Evolutionary conservation across 2,329 filamentous ascomycete species (phyloP), one percentile per base, ranked within the genome.

Genomic region (Exophiala alcalophila): DNA sequence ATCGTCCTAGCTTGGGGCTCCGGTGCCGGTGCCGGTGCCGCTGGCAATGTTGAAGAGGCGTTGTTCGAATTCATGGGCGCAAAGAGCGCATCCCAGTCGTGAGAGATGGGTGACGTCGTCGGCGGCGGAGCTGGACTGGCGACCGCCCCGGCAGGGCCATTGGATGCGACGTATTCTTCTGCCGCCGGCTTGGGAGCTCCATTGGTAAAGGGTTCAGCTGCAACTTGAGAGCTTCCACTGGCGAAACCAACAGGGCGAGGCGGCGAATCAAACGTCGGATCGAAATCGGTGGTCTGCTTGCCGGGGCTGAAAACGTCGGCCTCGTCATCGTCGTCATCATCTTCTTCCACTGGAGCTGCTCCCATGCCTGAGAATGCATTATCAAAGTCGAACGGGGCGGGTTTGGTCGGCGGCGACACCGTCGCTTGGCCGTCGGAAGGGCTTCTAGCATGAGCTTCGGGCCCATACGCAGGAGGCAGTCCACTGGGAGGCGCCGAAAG

Each of bases 11-110:
- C 24, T 12, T 44, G 37, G 3, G 29, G n/a, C n/a, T 29, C 19
- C 12, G 48, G 16, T 5, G 43, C 16, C 8, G 41, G 16, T 9
- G 25, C 35, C 12, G 27, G 27, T 15, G 29, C 38, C 10, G 30
- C 16, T 8, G 16, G 12, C 15, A 31, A 29, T 15, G 25, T 14
- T 9, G 43, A 30, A n/a, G 33, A 24, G 18, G 19, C 76, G 56
- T 34, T 29, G 14, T 47, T 40, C 3, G 47, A 37, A 18, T 44
- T 44, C 27, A 55, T 29, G 3, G 52, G 50, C 4, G 86, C 84
- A 67, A 97, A 97, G 41, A 97, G 87, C 26, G 88, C 85, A 59
- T 97, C 91, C 92, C 92, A 97, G 63, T 97, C 91, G 56, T 94
- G 85, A 23, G 69, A 64, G 2, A 65, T 61, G 16, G 64, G 60